Base-by-base conservation (phyloP, 305 asterid genomes). In the Fraxinus albicans region DNA sequence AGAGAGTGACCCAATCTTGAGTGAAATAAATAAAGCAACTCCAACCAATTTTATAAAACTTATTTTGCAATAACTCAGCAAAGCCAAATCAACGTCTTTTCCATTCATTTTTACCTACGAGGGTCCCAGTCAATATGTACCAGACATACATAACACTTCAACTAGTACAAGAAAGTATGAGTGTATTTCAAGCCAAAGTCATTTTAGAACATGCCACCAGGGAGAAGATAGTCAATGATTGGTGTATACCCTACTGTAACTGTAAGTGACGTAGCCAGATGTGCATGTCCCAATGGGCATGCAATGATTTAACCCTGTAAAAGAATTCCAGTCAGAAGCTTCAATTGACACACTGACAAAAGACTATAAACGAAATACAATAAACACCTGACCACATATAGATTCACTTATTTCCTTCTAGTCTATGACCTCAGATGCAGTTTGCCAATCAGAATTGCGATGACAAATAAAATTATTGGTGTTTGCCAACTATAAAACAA, bases 271-370 rank as follows among this genome's bases (percentile, higher is more conserved):
- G 25, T 58, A 58, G 27, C 69, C 27, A 65, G 79, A 38, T 76
- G 65, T 53, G 74, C 77, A 82, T 36, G 70, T 35, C 67, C 27
- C 50, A 82, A 55, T 76, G 47, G 38, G 74, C 77, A 82, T 70
- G 35, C 6, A 72, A 78, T 50, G 67, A 42, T 21, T 44, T 44
- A 33, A 31, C 36, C 60, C 5, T 15, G 60, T 50, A 50, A 50
- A 50, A 77, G 25, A 82, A 63, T 65, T 40, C 78, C 75, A 82
- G 76, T 23, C 79, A 55, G 69, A 85, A 76, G n/a, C 60, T 69
- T 50, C 65, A 35, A 77, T 76, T 6, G 79, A 55, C 65, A 73
- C 70, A 76, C 65, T 27, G 44, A 81, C 21, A 33, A 76, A n/a
- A 76, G 23, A 19, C 17, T n/a, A 72, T 6, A 78, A 21, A 75